Conservation (phyloP, 2,329 filamentous ascomycete genomes). For the Trichoderma sp. region DNA sequence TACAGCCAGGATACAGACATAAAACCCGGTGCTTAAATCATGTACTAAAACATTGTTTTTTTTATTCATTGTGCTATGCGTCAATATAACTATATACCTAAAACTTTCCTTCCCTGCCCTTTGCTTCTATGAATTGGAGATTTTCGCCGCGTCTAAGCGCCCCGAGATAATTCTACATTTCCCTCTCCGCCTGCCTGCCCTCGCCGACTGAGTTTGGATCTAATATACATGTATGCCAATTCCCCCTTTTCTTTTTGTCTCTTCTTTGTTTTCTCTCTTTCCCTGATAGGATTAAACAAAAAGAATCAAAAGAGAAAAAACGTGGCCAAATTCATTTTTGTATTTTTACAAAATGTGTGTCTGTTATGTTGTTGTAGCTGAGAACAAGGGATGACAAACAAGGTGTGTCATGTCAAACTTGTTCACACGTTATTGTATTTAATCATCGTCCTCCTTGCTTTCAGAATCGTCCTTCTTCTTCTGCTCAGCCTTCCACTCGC, state of each 20-base stretch:
- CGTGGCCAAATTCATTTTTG: background rate
- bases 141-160: slow-evolving; percentile 4
- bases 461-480: slow-evolving; percentile 45
- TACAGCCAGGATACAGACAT: background rate
- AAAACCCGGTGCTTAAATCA: background rate
- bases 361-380: background rate
- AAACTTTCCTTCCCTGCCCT: background rate
- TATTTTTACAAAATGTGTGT: slow-evolving; percentile 9
- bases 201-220: background rate
- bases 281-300: no score
- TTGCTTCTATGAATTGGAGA: slow-evolving; percentile 5
- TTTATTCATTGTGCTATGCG: background rate
- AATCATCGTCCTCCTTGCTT: slow-evolving; percentile 43
- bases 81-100: background rate
- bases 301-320: background rate
- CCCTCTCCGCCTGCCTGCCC: background rate
- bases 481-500: slow-evolving; percentile 54
- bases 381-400: background rate
- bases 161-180: slow-evolving; percentile 9
- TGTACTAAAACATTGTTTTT: background rate
- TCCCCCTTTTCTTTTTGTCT: background rate
- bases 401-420: background rate
- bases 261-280: background rate
- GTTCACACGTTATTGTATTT: slow-evolving; percentile 26
- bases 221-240: slow-evolving; percentile 3